Conservation (phyloP, 2,329 filamentous ascomycete species). For the Didymella lethalis region DNA sequence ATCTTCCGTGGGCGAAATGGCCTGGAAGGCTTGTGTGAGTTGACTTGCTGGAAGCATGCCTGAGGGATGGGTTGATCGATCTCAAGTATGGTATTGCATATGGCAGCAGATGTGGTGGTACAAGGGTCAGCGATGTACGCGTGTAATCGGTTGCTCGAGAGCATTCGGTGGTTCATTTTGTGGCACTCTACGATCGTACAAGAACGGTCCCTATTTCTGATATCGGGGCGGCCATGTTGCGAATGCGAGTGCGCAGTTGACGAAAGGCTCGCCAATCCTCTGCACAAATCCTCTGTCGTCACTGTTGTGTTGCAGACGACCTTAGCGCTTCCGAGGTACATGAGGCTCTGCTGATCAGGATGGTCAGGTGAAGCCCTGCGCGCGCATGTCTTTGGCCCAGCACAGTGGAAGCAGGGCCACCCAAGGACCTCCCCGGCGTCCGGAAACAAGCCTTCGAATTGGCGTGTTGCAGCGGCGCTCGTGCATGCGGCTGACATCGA, state of each 20-base stretch:
- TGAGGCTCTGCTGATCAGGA: constrained; percentile 9
- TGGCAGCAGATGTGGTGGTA: not conserved
- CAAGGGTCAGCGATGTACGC: not conserved
- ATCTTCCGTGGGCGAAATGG: constrained; percentile 9
- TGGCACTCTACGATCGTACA: not conserved
- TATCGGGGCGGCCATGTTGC: not conserved
- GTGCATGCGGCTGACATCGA: constrained; percentile 17
- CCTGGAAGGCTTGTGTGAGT: not conserved
- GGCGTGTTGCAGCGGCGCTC: constrained; percentile 1
- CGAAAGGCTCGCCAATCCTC: not conserved
- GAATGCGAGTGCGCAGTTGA: constrained; percentile 5
- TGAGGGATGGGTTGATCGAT: not conserved
- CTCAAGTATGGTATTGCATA: not conserved
- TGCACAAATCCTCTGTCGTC: not conserved
- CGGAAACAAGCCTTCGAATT: constrained; percentile 10
- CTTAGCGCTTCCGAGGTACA: constrained; percentile 8
- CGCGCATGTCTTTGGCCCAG: not conserved
- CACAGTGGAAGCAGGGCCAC: not conserved
- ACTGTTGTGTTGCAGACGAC: not conserved
- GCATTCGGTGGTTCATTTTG: not conserved
- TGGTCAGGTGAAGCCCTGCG: constrained; percentile 1
- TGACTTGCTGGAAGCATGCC: not conserved
- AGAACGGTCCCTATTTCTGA: not conserved
- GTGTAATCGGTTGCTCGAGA: not conserved
- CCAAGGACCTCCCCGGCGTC: not conserved